Evolutionary conservation across 805 yeast genomes (phyloP).

Genomic region (Tetrapisispora pingtungensis): DNA sequence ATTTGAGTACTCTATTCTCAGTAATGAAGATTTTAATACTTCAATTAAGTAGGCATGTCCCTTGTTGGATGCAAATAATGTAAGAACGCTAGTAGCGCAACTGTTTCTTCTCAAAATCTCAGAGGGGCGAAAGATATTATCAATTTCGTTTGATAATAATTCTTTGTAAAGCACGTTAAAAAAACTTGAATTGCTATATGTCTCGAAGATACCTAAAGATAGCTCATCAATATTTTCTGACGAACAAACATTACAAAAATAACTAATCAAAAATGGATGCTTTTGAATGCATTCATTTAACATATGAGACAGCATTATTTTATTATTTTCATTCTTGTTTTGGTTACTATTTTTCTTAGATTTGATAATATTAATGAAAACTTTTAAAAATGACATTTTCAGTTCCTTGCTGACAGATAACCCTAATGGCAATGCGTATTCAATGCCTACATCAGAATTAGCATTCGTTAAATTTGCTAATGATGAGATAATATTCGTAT

Average conservation of each 20-base stretch:
- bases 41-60: conserved; percentile 47
- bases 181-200: conserved; percentile 36
- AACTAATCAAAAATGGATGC: conserved; percentile 36
- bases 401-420: conserved; percentile 55
- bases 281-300: conserved; percentile 25
- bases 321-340: conserved; percentile 18
- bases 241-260: conserved; percentile 52
- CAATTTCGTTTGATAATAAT: conserved; percentile 50
- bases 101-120: conserved; percentile 72
- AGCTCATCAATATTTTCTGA: conserved; percentile 56
- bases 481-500: conserved; percentile 53
- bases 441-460: conserved; percentile 66
- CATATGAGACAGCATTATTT: conserved; percentile 13
- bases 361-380: conserved; percentile 54
- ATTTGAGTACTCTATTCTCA: conserved; percentile 38
- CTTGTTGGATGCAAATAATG: conserved; percentile 53
- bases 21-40: conserved; percentile 46
- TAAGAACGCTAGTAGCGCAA: conserved; percentile 63
- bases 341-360: conserved; percentile 5
- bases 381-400: conserved; percentile 61
- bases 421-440: conserved; percentile 65
- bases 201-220: conserved; percentile 49
- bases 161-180: conserved; percentile 38
- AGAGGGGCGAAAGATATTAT: conserved; percentile 45
- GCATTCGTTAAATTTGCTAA: conserved; percentile 57